Evolutionary conservation across 257 asterid genomes (phyloP), one percentile per base, ranked within the genome.

Genomic region (Hygrophila difformis): DNA sequence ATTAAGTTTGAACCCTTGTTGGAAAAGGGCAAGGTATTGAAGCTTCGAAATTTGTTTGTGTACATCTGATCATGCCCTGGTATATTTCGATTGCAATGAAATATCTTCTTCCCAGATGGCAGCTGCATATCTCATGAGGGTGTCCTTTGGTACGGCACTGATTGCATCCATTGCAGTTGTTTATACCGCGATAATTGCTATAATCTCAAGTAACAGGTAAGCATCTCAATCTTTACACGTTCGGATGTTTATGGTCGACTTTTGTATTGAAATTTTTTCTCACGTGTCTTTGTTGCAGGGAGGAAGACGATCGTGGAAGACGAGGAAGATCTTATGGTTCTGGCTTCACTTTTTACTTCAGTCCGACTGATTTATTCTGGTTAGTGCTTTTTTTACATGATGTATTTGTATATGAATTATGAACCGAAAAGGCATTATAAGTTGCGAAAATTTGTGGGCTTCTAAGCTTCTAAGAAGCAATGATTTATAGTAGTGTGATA

Each of bases 141-240:
- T 86, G 57, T 79, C 98, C 44, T 89, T 89, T 54, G 96, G 98
- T 64, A 89, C 98, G n/a, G 83, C 98, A 33, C 68, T 85, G 60
- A 78, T 89, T 64, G 98, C 98, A 43, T 89, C 96, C 41, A 79
- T 85, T 47, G 86, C 86, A 15, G 55, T 89, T 57, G 98, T 89
- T 40, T 89, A 69, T 64, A 79, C 94, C 37, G 58, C 98, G 5
- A 89, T 89, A 20, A 80, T 85, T 47, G 93, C 93, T 18, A 62
- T 84, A 62, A 60, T 62, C 47, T 75, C 94, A 1, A 82, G 94
- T 65, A 79, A 78, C 51, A 79, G 96, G 98, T 89, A 77, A 40
- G 39, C n/a, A 24, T 47, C 49, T 39, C 18, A n/a, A 23, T 33
- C 37, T 33, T 33, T 9, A 33, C 12, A 7, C 29, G 7, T 4